Base-by-base conservation (phyloP, 2,329 filamentous ascomycete genomes). In the Hypoxylon sp. region DNA sequence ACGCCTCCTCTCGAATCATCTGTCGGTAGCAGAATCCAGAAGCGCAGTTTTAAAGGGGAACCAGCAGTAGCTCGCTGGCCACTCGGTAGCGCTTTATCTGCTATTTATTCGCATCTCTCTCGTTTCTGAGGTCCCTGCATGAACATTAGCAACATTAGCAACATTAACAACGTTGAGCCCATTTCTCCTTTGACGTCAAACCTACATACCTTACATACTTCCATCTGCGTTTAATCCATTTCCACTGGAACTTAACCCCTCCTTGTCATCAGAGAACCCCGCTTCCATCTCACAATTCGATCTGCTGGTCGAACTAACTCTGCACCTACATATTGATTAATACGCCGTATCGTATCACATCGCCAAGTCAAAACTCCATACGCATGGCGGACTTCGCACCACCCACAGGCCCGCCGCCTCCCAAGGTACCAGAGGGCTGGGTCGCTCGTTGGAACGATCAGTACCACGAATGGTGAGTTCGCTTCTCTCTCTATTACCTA, bases 361-460 rank as follows among this genome's bases (percentile, higher is more conserved):
- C 62, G 54, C 59, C 53, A 58, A 54, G 48, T 64, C 35, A 37
- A 37, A 48, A 67, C 31, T 29, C 11, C 17, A 21, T 39, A 64
- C 76, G 69, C 59, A 88, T 89, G 87, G 82, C 83, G 72, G 85
- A 89, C 70, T 88, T 85, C 77, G 79, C 81, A 60, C 80, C 86
- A 57, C 87, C 87, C 1, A 55, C 80, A 24, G 87, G 86, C 24
- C 87, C 87, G 51, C 86, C 87, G 72, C 87, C 87, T 54, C 87
- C 86, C 69, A 85, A 82, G 76, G 86, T 87, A 1, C 93, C 93
- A 2, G 91, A 92, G 75, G 94, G 94, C 74, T 98, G 93, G 92
- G 90, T 92, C 76, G 91, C 91, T 10, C 88, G 93, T 71, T 97
- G 91, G 88, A 96, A 97, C 80, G 89, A 92, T 0, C 90, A 96